Conservation (phyloP, 2,329 filamentous ascomycete genomes). For the Dactylella cylindrospora region DNA sequence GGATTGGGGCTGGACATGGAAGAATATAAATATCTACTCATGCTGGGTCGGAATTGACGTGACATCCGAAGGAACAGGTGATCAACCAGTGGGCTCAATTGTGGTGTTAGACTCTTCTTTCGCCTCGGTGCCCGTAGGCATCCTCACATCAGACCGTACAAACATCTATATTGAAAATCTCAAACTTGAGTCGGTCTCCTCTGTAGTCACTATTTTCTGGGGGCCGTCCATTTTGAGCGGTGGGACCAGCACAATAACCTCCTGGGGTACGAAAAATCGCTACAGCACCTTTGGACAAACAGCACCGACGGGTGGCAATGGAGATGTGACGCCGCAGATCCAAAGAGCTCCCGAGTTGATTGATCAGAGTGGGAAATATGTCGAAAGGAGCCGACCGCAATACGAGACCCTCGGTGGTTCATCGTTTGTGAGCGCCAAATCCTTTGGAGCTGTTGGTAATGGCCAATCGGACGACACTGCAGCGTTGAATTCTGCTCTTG, state of each 20-base stretch:
- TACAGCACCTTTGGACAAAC: no score
- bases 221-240: slow-evolving; percentile 66
- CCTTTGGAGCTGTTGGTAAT: slow-evolving; percentile 79
- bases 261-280: slow-evolving; percentile 77
- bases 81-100: slow-evolving; percentile 79
- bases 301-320: no score
- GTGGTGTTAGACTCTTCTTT: slow-evolving; percentile 78
- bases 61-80: slow-evolving; percentile 60
- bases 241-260: slow-evolving; percentile 63
- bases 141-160: slow-evolving; percentile 63
- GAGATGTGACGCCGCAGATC: no score
- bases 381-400: slow-evolving; percentile 83
- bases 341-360: no score
- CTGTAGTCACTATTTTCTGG: slow-evolving; percentile 58
- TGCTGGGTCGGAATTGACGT: slow-evolving; percentile 60
- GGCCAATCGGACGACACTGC: slow-evolving; percentile 85
- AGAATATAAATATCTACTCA: slow-evolving; percentile 58
- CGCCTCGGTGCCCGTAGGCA: slow-evolving; percentile 70
- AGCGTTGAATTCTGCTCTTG: slow-evolving; percentile 74
- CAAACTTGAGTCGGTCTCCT: slow-evolving; percentile 56
- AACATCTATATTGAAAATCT: slow-evolving; percentile 65
- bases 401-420: slow-evolving; percentile 68
- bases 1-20: slow-evolving; percentile 64
- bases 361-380: no score
- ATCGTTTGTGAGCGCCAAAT: slow-evolving; percentile 79